Evolutionary conservation across 2,329 filamentous ascomycete species (phyloP).

Genomic region (Aureobasidium sp.): DNA sequence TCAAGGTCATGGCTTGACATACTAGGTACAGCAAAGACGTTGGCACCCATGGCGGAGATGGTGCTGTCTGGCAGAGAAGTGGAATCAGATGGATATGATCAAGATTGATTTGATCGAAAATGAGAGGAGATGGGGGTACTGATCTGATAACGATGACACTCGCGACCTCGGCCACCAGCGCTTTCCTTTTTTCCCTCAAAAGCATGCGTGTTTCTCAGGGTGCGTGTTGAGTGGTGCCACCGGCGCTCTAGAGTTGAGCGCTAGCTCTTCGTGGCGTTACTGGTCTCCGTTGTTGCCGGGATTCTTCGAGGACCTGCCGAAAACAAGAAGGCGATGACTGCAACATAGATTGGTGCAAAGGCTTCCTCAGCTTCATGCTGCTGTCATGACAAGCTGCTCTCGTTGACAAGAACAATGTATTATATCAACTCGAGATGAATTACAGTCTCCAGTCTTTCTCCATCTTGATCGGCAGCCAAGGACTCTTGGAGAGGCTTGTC

Average conservation of each 20-base stretch:
- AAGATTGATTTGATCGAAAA: conserved; percentile 5
- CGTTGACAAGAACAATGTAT: no score
- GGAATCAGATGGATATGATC: conserved; percentile 6
- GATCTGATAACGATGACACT: conserved; percentile 16
- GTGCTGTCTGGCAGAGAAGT: not conserved
- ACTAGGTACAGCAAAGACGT: conserved; percentile 63
- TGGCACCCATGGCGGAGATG: conserved; percentile 43
- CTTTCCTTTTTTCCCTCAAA: not conserved
- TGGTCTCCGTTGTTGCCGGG: not conserved
- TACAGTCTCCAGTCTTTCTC: not conserved
- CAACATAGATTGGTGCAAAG: not conserved
- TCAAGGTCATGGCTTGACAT: conserved; percentile 23
- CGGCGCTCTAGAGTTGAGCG: not conserved
- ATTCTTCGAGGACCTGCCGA: not conserved
- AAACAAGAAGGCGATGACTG: not conserved
- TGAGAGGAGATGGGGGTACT: conserved; percentile 14
- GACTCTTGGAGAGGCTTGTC: not conserved
- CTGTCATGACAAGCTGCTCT: not conserved
- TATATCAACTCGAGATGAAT: not conserved
- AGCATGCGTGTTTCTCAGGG: not conserved
- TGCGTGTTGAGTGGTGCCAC: not conserved
- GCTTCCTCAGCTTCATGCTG: no score
- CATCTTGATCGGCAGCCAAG: not conserved
- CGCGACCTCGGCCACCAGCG: conserved; percentile 7
- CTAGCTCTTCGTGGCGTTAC: not conserved